phyloP scores from a whole-genome alignment of 1,284 basidiomycete genomes.

The Apiotrichum domesticum region DNA sequence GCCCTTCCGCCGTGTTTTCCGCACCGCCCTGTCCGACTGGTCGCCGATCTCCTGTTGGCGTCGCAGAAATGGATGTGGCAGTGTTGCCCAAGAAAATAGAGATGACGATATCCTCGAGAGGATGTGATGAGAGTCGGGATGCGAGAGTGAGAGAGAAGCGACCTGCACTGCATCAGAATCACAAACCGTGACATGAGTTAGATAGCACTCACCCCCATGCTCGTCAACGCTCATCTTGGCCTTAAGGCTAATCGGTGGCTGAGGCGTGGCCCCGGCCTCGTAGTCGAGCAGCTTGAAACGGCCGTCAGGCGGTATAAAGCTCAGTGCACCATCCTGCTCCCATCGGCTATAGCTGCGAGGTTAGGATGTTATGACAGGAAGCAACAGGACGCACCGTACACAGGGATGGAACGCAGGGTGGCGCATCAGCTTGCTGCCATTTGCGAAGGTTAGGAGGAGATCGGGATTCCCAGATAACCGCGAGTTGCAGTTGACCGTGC shows the following conservation, averaged over 20 bases:
- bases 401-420: conserved; percentile 88
- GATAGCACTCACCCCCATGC: conserved; percentile 54
- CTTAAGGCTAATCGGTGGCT: conserved; percentile 64
- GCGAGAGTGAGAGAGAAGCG: conserved; percentile 65
- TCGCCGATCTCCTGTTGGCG: conserved; percentile 38
- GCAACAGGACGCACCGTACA: conserved; percentile 60
- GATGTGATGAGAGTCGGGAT: conserved; percentile 59
- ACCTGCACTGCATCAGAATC: conserved; percentile 49
- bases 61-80: conserved; percentile 52
- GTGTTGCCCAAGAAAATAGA: conserved; percentile 69
- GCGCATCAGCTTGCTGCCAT: conserved; percentile 59
- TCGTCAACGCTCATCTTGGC: conserved; percentile 57
- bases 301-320: conserved; percentile 92
- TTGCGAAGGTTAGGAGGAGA: conserved; percentile 70
- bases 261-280: conserved; percentile 52
- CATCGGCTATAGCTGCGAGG: conserved; percentile 64
- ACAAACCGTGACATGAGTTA: background rate
- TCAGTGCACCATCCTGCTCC: conserved; percentile 69
- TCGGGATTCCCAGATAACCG: conserved; percentile 82
- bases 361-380: background rate
- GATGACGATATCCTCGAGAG: conserved; percentile 64
- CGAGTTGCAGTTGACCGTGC: conserved; percentile 72
- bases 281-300: conserved; percentile 83
- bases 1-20: conserved; percentile 31
- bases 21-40: conserved; percentile 22